These are phyloP conservation scores for Ascochyta viciae-villosae DNA, from an alignment of 2,329 filamentous ascomycete genomes.

Conservation along the genomic window DNA sequence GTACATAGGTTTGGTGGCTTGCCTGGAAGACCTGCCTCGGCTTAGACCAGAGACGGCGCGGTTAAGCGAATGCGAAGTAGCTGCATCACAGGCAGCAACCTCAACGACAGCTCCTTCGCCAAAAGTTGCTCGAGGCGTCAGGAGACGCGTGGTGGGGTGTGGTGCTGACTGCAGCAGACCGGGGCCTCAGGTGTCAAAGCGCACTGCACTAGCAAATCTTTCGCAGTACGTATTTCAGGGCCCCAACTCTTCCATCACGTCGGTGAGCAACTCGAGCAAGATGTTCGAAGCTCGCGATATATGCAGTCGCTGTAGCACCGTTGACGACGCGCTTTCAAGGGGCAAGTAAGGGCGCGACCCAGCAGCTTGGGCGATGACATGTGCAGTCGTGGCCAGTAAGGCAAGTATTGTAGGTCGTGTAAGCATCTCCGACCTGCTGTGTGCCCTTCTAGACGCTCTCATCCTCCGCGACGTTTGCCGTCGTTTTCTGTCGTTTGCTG, in stretches of 20 bases:
- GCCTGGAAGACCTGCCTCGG: not conserved
- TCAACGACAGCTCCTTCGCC: not conserved
- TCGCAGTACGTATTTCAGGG: not conserved
- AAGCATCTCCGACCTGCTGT: not conserved
- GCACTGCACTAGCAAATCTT: conserved; percentile 5
- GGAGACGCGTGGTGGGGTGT: not conserved
- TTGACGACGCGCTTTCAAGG: not conserved
- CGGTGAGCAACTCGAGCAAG: not conserved
- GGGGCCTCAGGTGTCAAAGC: conserved; percentile 1
- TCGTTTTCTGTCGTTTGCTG: not conserved
- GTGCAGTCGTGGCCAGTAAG: not conserved
- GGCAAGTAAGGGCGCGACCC: not conserved
- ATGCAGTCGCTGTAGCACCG: not conserved
- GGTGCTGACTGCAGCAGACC: not conserved
- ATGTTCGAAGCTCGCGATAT: not conserved
- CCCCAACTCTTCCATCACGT: not conserved
- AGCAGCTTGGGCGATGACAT: conserved; percentile 1
- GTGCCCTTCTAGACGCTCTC: not conserved
- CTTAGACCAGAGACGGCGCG: not conserved
- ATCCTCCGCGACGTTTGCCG: not conserved
- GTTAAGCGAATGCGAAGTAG: conserved; percentile 5
- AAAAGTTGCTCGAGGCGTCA: not conserved
- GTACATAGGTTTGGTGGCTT: conserved; percentile 5
- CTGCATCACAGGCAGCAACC: not conserved
- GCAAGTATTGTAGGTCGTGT: conserved; percentile 4